These are phyloP conservation scores for Zygosaccharomyces gambellarensis DNA, from an alignment of 805 yeast species.

Conservation along the genomic window DNA sequence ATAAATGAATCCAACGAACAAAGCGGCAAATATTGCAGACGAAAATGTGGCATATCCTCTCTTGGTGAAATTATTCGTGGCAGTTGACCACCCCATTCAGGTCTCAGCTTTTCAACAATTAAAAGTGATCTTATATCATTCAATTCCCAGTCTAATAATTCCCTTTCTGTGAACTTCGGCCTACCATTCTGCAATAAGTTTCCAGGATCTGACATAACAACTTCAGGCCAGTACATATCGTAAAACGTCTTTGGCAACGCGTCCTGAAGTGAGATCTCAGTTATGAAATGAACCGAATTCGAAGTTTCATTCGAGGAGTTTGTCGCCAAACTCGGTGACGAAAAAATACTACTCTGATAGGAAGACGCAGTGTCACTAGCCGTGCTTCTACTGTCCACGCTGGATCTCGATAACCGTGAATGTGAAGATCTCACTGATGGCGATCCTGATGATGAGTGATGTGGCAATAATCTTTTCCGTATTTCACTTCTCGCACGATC, in stretches of 20 bases:
- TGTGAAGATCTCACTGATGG: slow-evolving; percentile 1
- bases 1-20: slow-evolving; percentile 46
- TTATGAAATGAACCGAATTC: slow-evolving; percentile 13
- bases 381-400: slow-evolving; percentile 16
- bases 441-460: slow-evolving; percentile 7
- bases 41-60: slow-evolving; percentile 37
- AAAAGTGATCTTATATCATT: slow-evolving; percentile 65
- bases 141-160: slow-evolving; percentile 62
- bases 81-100: slow-evolving; percentile 52
- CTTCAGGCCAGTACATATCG: slow-evolving; percentile 56
- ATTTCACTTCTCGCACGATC: slow-evolving; percentile 36
- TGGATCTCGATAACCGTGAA: slow-evolving; percentile 3
- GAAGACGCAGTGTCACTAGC: slow-evolving; percentile 23
- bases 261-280: slow-evolving; percentile 38
- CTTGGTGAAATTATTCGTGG: slow-evolving; percentile 39
- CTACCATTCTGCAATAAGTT: slow-evolving; percentile 49
- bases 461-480: slow-evolving; percentile 26
- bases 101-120: slow-evolving; percentile 45
- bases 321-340: slow-evolving; percentile 25
- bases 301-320: slow-evolving; percentile 17
- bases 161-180: slow-evolving; percentile 58
- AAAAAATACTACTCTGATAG: slow-evolving; percentile 27
- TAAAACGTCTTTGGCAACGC: slow-evolving; percentile 49
- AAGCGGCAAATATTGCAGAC: slow-evolving; percentile 49
- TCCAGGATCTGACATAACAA: slow-evolving; percentile 40